phyloP scores from a whole-genome alignment of 768 basidiomycete species.

The Podaxis carcinomalis region DNA sequence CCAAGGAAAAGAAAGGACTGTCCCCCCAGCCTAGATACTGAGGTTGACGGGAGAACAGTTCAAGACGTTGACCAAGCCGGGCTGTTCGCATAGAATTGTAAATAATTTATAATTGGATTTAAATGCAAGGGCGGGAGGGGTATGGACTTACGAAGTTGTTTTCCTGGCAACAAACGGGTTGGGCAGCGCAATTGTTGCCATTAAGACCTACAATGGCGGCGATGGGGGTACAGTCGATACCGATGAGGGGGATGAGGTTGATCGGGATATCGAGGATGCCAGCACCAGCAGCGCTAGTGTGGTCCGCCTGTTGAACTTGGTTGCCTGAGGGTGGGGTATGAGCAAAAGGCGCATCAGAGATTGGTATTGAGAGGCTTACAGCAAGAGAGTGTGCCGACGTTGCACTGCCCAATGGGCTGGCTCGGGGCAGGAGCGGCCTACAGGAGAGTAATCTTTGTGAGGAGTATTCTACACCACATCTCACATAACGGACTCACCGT shows the following conservation, averaged over 20 bases:
- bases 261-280: background rate
- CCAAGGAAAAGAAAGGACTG: background rate
- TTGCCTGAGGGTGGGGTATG: background rate
- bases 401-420: background rate
- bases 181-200: constrained; percentile 5
- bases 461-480: too few species aligned
- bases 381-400: constrained; percentile 4
- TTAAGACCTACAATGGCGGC: background rate
- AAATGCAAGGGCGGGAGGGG: background rate
- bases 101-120: background rate
- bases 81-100: background rate
- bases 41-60: constrained; percentile 5
- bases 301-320: background rate
- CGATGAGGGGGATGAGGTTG: background rate
- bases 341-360: background rate
- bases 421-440: background rate
- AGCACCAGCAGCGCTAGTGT: background rate
- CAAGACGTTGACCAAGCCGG: constrained; percentile 4
- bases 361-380: background rate
- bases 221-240: constrained; percentile 8
- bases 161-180: constrained; percentile 8
- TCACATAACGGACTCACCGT: background rate
- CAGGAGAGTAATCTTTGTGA: background rate
- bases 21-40: background rate
- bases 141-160: constrained; percentile 1